These are phyloP conservation scores for Chrysanthemum makinoi DNA, from an alignment of 129 eudicot genomes.

Conservation along the genomic window DNA sequence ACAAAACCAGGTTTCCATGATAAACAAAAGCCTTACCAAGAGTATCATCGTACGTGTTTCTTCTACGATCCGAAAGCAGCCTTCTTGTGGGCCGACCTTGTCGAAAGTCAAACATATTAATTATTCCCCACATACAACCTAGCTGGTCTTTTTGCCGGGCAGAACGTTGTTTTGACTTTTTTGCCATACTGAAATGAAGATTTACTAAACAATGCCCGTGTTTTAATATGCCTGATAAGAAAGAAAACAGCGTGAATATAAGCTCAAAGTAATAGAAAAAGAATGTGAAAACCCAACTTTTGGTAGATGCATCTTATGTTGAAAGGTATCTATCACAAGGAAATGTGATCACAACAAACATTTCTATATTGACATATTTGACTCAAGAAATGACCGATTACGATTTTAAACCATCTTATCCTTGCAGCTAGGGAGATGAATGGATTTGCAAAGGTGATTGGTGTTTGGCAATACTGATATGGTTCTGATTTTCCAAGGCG, in stretches of 20 bases:
- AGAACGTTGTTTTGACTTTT: slow-evolving; percentile 59
- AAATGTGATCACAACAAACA: slow-evolving; percentile 6
- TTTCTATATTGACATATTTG: not conserved
- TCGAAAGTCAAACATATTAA: slow-evolving; percentile 79
- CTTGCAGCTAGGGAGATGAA: not conserved
- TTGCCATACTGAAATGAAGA: slow-evolving; percentile 50
- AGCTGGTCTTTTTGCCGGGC: slow-evolving; percentile 51
- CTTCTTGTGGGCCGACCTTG: slow-evolving; percentile 62
- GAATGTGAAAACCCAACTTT: not conserved
- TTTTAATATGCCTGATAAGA: slow-evolving; percentile 33
- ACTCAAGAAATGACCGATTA: not conserved
- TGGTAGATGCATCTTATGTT: slow-evolving; percentile 7
- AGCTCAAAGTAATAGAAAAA: slow-evolving; percentile 7
- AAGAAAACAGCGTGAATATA: slow-evolving; percentile 23
- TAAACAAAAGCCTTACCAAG: slow-evolving; percentile 47
- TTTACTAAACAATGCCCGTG: slow-evolving; percentile 8
- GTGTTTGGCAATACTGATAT: not conserved
- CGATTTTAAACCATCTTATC: not conserved
- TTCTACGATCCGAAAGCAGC: slow-evolving; percentile 64
- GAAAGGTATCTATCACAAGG: slow-evolving; percentile 11
- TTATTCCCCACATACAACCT: slow-evolving; percentile 86
- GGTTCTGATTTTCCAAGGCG: too few species aligned
- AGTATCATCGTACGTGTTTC: slow-evolving; percentile 24
- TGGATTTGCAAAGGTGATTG: slow-evolving; percentile 4
- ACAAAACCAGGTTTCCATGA: not conserved